Evolutionary conservation across 2,329 filamentous ascomycete genomes (phyloP), one percentile per base, ranked within the genome.

Genomic region (Alternaria tenuissima): DNA sequence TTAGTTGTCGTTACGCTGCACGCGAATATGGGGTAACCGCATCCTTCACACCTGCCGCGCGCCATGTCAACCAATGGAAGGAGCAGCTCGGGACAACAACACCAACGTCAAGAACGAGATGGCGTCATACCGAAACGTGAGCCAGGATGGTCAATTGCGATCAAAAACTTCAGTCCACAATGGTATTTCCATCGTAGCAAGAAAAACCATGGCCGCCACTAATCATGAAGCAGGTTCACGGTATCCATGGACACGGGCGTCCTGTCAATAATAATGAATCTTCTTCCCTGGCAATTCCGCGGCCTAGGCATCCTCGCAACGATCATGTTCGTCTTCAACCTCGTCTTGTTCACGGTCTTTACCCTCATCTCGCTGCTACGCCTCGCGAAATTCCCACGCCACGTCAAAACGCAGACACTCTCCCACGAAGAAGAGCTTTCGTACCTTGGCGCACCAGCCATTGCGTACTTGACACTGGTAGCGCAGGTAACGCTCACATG

Each of bases 401-500:
- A 64, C 42, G 57, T 66, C 3, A 54, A 54, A 44, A 52, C 22
- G 11, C 39, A 63, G 85, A 1, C 67, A 85, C 22, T 93, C 88
- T 87, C 75, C 77, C 24, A 56, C 85, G 16, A 78, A 90, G 66
- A 93, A 91, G 81, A 86, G 81, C 61, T 89, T 88, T 79, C 87
- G 8, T 87, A 87, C 47, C 89, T 89, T 14, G 83, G 83, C 61
- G 83, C 89, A 1, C 64, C 86, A 22, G 84, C 84, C 61, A 77
- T 91, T 61, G 71, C 93, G 32, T 87, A 87, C 41, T 85, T 86
- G 59, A 80, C 85, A 0, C 53, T 91, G 91, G 79, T 91, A 88
- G 28, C 91, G 92, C 79, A 87, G 88, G 65, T 79, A 71, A 4
- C 54, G 87, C 12, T 68, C 70, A 49, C 91, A 91, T 81, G 26